phyloP scores from a whole-genome alignment of 116 monocot genomes.

The Posidonia oceanica region DNA sequence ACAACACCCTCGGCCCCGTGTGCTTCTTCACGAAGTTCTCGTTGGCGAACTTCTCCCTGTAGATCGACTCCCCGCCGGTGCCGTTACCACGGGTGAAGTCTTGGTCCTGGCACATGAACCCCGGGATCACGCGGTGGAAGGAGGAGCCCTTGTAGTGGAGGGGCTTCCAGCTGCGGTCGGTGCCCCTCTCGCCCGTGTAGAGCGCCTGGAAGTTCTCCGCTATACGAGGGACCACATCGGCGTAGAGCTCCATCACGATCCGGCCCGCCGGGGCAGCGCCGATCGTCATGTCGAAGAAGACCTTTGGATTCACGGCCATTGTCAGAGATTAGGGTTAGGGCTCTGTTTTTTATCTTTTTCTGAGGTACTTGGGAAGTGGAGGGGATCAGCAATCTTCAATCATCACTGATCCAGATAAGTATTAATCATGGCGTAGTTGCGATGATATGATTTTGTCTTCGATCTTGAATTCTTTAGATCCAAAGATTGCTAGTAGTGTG shows the following conservation, averaged over 20 bases:
- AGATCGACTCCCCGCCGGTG: slow-evolving; percentile 85
- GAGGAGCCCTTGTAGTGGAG: slow-evolving; percentile 73
- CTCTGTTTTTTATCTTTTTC: neutral
- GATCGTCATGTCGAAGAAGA: slow-evolving; percentile 22
- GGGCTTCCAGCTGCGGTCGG: slow-evolving; percentile 49
- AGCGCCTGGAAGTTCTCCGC: slow-evolving; percentile 15
- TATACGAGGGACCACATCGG: slow-evolving; percentile 18
- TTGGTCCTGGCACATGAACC: slow-evolving; percentile 86
- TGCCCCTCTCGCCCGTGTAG: slow-evolving; percentile 24
- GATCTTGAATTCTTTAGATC: too few species aligned
- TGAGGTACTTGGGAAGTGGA: neutral
- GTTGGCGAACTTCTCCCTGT: slow-evolving; percentile 64
- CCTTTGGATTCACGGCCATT: slow-evolving; percentile 4
- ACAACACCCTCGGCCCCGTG: slow-evolving; percentile 51
- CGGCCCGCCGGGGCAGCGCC: slow-evolving; percentile 35
- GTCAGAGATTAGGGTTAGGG: neutral
- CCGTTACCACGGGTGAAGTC: slow-evolving; percentile 86
- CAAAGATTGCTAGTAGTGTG: too few species aligned
- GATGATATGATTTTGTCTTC: too few species aligned
- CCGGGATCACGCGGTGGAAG: slow-evolving; percentile 83
- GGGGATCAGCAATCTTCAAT: neutral
- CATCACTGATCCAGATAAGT: too few species aligned
- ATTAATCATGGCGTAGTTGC: too few species aligned
- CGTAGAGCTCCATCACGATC: slow-evolving; percentile 59
- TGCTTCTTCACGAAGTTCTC: slow-evolving; percentile 75